Evolutionary conservation across 1,284 basidiomycete species (phyloP), one percentile per base, ranked within the genome.

Genomic region (Schizophyllum amplum): DNA sequence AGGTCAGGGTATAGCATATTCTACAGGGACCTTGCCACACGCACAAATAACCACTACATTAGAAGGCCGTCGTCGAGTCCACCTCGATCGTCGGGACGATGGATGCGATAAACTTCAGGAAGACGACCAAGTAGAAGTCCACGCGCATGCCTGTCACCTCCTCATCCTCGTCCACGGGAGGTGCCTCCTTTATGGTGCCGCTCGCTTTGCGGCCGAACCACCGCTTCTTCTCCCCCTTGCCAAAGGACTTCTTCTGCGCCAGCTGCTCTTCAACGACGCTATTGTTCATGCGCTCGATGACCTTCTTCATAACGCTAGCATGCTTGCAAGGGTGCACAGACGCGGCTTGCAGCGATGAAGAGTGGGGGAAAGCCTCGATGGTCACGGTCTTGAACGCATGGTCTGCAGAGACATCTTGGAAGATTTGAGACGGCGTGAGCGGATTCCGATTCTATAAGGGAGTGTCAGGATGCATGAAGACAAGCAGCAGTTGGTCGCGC

Each of bases 361-460:
- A 90, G 72, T 98, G 95, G 17, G 95, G 94, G 82, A 99, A 99
- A 0, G 90, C 85, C 70, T 99, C 96, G 72, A 98, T 97, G 7
- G 96, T 99, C 60, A 99, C 95, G 2, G 96, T 99, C 80, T 99
- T 99, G 75, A 94, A 86, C 0, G 96, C 96, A 67, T 99, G 94
- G 70, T 99, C 97, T 6, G 94, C 88, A 0, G 94, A 94, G 26
- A 99, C 88, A 68, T 99, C 96, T 77, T 98, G 92, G 78, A 98
- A 98, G 62, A 98, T 93, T 74, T 98, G 92, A 4, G 86, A 72
- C 1, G 93, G 92, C 2, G 86, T 92, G 53, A 97, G 78, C 9
- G 92, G 91, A 5, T 80, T 87, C 65, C 93, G 86, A 70, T 94
- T 90, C 92, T 95, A 64, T 4, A 47, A 7, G 24, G 27, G 48